These are phyloP conservation scores for Gracilariopsis chorda DNA, from an alignment of 23 red algal species.

Conservation along the genomic window DNA sequence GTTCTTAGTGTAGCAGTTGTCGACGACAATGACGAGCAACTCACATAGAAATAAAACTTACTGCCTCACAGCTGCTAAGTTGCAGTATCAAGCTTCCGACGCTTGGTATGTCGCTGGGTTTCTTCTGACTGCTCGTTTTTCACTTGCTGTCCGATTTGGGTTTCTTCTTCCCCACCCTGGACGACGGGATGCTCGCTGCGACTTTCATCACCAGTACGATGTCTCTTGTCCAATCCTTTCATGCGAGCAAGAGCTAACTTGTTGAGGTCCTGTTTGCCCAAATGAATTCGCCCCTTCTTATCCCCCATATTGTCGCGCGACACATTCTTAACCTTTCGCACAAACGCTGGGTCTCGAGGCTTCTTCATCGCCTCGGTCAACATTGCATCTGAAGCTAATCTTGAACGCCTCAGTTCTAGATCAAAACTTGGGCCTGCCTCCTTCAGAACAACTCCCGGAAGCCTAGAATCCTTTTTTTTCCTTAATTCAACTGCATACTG, in stretches of 20 bases:
- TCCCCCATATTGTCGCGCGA: conserved; percentile 69
- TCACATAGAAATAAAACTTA: neutral
- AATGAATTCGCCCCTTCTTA: conserved; percentile 77
- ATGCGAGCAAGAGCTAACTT: conserved; percentile 54
- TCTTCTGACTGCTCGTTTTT: no score
- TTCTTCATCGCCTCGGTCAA: conserved; percentile 57
- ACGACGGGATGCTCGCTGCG: no score
- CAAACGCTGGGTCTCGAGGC: conserved; percentile 16
- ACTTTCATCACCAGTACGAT: neutral
- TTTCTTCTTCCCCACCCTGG: no score
- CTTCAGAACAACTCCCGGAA: conserved; percentile 65
- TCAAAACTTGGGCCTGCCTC: conserved; percentile 80
- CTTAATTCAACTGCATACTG: conserved; percentile 78
- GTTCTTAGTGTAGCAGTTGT: conserved; percentile 63
- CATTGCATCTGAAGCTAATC: conserved; percentile 76
- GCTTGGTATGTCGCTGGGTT: neutral
- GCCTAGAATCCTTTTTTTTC: conserved; percentile 44
- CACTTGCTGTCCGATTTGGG: no score
- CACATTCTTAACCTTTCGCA: conserved; percentile 67
- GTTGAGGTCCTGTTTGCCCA: conserved; percentile 72
- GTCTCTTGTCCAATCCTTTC: conserved; percentile 64
- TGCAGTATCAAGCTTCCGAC: neutral
- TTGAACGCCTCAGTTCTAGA: conserved; percentile 62
- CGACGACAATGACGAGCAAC: conserved; percentile 67
- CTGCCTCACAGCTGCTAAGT: neutral